Evolutionary conservation across 345 rosid genomes (phyloP).

Genomic region (Lumnitzera littorea): DNA sequence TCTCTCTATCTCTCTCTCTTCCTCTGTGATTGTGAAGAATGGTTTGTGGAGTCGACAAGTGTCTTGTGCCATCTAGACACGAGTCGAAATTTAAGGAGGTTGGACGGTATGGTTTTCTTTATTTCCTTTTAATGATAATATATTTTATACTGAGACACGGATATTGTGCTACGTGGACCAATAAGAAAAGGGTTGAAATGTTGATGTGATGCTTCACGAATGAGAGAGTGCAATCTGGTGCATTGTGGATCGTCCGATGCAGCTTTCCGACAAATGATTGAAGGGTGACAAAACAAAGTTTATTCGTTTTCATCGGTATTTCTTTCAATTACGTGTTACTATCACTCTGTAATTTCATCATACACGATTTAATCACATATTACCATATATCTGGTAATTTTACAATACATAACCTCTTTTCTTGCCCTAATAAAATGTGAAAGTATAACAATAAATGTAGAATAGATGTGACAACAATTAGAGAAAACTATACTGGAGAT

Average conservation of each 20-base stretch:
- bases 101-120: conserved; percentile 1
- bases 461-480: too few species aligned
- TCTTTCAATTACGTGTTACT: too few species aligned
- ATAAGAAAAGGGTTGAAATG: conserved; percentile 13
- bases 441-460: too few species aligned
- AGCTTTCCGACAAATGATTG: conserved; percentile 21
- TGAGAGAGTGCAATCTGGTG: conserved; percentile 30
- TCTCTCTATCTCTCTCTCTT: conserved; percentile 1
- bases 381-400: too few species aligned
- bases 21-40: conserved; percentile 9
- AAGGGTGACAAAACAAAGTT: background rate
- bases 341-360: too few species aligned
- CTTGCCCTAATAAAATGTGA: too few species aligned
- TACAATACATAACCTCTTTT: too few species aligned
- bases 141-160: conserved; percentile 13
- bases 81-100: conserved; percentile 51
- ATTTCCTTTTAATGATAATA: background rate
- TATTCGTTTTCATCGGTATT: too few species aligned
- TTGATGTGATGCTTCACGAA: conserved; percentile 35
- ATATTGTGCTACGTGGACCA: conserved; percentile 52
- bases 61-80: conserved; percentile 56
- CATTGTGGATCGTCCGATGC: conserved; percentile 22
- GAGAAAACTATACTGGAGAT: too few species aligned
- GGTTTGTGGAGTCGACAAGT: conserved; percentile 67
- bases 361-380: too few species aligned